Percentiles rank a stretch among this genome's conserved stretches.
Conservation (phyloP, 139 green algal species). For the Tetradesmus lagerheimii region DNA sequence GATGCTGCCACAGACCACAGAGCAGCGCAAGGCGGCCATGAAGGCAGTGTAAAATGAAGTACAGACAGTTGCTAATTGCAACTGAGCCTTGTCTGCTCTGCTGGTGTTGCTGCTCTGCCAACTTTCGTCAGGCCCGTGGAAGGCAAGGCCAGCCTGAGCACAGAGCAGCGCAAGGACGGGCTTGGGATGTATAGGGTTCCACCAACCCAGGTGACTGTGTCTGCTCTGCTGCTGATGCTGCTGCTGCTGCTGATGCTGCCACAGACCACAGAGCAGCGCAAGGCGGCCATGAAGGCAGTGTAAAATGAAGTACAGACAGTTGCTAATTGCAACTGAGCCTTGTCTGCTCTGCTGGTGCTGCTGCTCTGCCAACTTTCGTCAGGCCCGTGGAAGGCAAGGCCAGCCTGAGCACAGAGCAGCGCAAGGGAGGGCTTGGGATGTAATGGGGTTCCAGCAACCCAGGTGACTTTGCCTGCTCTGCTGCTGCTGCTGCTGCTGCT, state of each 20-base stretch:
- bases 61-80: too few species aligned
- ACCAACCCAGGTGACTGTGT: too few species aligned
- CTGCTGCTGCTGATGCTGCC: too few species aligned
- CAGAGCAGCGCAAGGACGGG: neutral
- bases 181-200: too few species aligned
- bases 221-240: neutral
- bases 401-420: neutral
- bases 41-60: too few species aligned
- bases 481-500: neutral
- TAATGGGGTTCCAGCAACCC: too few species aligned
- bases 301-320: too few species aligned
- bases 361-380: neutral
- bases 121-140: neutral
- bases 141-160: neutral
- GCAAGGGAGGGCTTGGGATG: too few species aligned
- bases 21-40: slow-evolving; percentile 1
- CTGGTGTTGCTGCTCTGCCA: neutral
- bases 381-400: neutral
- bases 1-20: too few species aligned
- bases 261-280: neutral
- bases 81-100: neutral
- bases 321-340: neutral
- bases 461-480: too few species aligned
- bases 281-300: neutral
- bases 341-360: neutral